These are phyloP conservation scores for Phaeosphaeria sp. DNA, from an alignment of 2,329 filamentous ascomycete species.

Conservation along the genomic window DNA sequence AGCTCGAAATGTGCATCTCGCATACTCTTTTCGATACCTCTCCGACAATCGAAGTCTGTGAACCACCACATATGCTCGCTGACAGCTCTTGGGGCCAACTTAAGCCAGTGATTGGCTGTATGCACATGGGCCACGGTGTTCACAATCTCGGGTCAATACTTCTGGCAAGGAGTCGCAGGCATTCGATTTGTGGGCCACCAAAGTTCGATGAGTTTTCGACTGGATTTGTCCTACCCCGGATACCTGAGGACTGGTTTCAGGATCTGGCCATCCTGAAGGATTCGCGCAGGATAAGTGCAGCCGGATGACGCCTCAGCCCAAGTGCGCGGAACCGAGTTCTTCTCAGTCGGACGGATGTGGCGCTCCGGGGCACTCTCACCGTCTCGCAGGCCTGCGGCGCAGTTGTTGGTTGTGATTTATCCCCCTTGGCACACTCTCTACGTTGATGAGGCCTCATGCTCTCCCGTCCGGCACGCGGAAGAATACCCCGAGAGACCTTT, in stretches of 20 bases:
- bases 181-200: neutral
- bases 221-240: neutral
- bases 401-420: slow-evolving; percentile 10
- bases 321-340: neutral
- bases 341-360: slow-evolving; percentile 10
- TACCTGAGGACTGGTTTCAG: slow-evolving; percentile 2
- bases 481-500: neutral
- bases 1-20: neutral
- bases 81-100: neutral
- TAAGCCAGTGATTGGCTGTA: neutral
- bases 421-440: slow-evolving; percentile 13
- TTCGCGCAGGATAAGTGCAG: neutral
- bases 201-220: neutral
- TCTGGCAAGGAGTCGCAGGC: neutral
- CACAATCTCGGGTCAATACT: neutral
- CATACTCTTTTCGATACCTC: neutral
- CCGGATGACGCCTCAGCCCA: slow-evolving; percentile 2
- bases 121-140: neutral
- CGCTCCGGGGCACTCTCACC: neutral
- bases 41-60: neutral
- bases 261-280: neutral
- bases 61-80: neutral
- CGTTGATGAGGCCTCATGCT: slow-evolving; percentile 4
- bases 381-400: slow-evolving; percentile 3
- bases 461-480: neutral